Conservation (phyloP, 352 stramenopile genomes). For the Phytophthora syringae region DNA sequence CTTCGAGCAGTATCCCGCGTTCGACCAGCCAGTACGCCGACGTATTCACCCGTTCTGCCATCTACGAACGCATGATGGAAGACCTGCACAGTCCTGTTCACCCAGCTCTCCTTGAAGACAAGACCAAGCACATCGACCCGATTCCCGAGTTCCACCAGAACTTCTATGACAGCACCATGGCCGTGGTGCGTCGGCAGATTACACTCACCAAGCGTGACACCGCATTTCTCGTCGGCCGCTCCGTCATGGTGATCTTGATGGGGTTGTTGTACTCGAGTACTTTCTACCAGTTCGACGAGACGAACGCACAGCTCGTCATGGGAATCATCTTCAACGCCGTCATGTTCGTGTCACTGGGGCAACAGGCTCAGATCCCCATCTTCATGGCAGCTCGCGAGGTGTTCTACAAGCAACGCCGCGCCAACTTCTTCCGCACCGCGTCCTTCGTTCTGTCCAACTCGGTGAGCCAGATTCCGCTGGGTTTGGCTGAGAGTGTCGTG, state of each 20-base stretch:
- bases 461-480: constrained; percentile 40
- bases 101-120: constrained; percentile 30
- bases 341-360: constrained; percentile 71
- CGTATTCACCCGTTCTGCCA: constrained; percentile 17
- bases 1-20: constrained; percentile 19
- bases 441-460: constrained; percentile 64
- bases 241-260: constrained; percentile 47
- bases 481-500: constrained; percentile 55
- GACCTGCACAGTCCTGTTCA: constrained; percentile 18
- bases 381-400: constrained; percentile 62
- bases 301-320: constrained; percentile 51
- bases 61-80: constrained; percentile 23
- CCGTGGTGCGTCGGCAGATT: constrained; percentile 43
- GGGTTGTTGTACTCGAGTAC: constrained; percentile 40
- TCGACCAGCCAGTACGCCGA: constrained; percentile 35
- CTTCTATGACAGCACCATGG: constrained; percentile 36
- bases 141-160: constrained; percentile 41
- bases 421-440: constrained; percentile 79
- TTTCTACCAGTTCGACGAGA: constrained; percentile 50
- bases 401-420: constrained; percentile 83
- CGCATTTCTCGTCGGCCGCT: constrained; percentile 37
- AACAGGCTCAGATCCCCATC: constrained; percentile 65
- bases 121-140: constrained; percentile 80
- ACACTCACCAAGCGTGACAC: constrained; percentile 36
- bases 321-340: too few species aligned